Percentiles rank a stretch among this genome's conserved stretches.
Evolutionary conservation across 208 protist species (phyloP).

Genomic region (Trypanosoma melophagium): DNA sequence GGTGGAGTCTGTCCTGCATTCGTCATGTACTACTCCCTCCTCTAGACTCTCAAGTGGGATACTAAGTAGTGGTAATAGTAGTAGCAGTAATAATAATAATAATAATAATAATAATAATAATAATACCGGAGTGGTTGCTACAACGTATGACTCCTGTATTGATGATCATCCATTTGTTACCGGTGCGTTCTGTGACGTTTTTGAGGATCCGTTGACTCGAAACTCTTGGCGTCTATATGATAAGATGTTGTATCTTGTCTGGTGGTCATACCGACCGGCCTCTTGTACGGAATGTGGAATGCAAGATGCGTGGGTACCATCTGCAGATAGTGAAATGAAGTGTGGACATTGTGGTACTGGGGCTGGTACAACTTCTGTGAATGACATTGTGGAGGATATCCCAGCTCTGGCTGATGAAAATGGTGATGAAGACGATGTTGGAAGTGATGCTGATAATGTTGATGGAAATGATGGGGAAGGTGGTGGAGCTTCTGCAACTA

Average conservation of each 20-base stretch:
- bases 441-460: neutral
- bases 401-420: slow-evolving; percentile 21
- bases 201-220: slow-evolving; percentile 49
- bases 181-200: slow-evolving; percentile 66
- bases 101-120: slow-evolving; percentile 5
- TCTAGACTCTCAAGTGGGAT: neutral
- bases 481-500: slow-evolving; percentile 4
- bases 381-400: slow-evolving; percentile 64
- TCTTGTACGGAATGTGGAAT: slow-evolving; percentile 65
- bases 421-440: slow-evolving; percentile 28
- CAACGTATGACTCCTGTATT: neutral
- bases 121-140: neutral
- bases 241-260: slow-evolving; percentile 83
- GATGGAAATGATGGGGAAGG: slow-evolving; percentile 15
- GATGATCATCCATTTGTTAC: slow-evolving; percentile 44
- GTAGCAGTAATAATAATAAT: slow-evolving; percentile 1
- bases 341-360: slow-evolving; percentile 62
- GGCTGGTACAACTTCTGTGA: slow-evolving; percentile 51
- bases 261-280: slow-evolving; percentile 71
- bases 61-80: neutral
- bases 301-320: slow-evolving; percentile 71
- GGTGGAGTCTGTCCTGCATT: slow-evolving; percentile 34
- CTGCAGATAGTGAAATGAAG: slow-evolving; percentile 56
- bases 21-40: slow-evolving; percentile 10
- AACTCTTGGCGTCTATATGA: slow-evolving; percentile 63